Base-by-base conservation (phyloP, 108 stramenopile genomes). In the Stephanodiscus triporus region DNA sequence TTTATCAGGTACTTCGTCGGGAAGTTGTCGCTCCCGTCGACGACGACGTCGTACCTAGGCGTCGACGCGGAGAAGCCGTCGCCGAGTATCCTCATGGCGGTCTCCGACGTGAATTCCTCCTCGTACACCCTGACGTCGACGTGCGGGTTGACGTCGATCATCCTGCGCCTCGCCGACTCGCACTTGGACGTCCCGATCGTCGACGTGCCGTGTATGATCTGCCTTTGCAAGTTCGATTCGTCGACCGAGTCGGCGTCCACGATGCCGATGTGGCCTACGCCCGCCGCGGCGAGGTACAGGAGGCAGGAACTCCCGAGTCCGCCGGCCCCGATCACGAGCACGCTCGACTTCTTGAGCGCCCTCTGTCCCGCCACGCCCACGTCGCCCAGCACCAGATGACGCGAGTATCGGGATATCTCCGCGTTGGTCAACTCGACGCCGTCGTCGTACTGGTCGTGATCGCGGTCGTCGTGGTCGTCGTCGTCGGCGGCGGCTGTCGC, bases 11-110 rank as follows among this genome's bases (percentile, higher is more conserved):
- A 99, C 74, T 97, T 96, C 22, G 97, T 96, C 9, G 96, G 96
- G 67, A 97, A 98, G 54, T 98, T 99, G 63, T 99, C 98, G 48
- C 86, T 89, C 11, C 96, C 96, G 70, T 99, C 98, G 8, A 99
- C 67, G 16, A 98, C 89, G 8, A 97, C 72, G 77, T 94, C 89
- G 76, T 87, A 88, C 22, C 36, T 71, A 20, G 62, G 72, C 57
- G 75, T 70, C 19, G 73, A 60, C 14, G 56, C 42, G 1, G 78
- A 75, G 62, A 88, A 90, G n/a, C 89, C 89, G 22, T 76, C 82
- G 16, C 76, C 70, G 2, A 93, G 51, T 43, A 93, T 93, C 49
- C 85, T 60, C 72, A 77, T 57, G 40, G 90, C 93, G 29, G 87
- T 90, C 29, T 81, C 73, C 6, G 94, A 86, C n/a, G 94, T 92